Evolutionary conservation across 2,329 filamentous ascomycete genomes (phyloP), one percentile per base, ranked within the genome.

Genomic region (Xylogone sp.): DNA sequence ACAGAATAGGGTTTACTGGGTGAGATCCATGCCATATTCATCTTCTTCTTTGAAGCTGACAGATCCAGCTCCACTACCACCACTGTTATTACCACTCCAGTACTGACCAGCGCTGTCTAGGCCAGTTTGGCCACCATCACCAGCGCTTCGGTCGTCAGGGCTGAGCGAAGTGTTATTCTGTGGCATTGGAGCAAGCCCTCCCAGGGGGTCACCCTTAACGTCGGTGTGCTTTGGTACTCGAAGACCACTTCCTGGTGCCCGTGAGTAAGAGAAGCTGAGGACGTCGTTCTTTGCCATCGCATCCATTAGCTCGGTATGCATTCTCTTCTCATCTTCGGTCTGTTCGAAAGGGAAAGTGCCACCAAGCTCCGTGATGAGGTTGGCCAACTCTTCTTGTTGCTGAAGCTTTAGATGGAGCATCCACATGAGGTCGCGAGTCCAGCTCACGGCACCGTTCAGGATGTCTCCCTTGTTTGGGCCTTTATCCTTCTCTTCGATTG

Each of bases 381-480:
- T 87, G 62, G 88, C 83, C 46, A 97, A 80, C 65, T 96, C 88
- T 56, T 95, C 87, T 69, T 96, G 90, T 66, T 93, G 88, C 66
- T 94, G 86, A 58, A 96, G 79, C 72, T 96, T 96, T 65, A 89
- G 79, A 65, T 96, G 86, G 53, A 96, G 75, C 74, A 95, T 87
- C 94, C 94, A 97, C 90, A 97, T 96, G 48, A 99, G 78, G 72
- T 99, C 94, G 56, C 93, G 84, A 55, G 90, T 97, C 94, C 94
- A 99, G 71, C 90, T 91, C 49, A 97, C 94, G 29, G 93, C 89
- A 24, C 94, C 93, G 65, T 97, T 97, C 62, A 99, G 85, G 53
- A 99, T 97, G 63, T 99, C 94, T 46, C 94, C 94, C 74, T 99
- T 99, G 77, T 97, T 97, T 5, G 94, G 94, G 0, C 94, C 94